Evolutionary conservation across 1,284 basidiomycete species (phyloP).

Genomic region (Erythrobasidium hasegawianum): DNA sequence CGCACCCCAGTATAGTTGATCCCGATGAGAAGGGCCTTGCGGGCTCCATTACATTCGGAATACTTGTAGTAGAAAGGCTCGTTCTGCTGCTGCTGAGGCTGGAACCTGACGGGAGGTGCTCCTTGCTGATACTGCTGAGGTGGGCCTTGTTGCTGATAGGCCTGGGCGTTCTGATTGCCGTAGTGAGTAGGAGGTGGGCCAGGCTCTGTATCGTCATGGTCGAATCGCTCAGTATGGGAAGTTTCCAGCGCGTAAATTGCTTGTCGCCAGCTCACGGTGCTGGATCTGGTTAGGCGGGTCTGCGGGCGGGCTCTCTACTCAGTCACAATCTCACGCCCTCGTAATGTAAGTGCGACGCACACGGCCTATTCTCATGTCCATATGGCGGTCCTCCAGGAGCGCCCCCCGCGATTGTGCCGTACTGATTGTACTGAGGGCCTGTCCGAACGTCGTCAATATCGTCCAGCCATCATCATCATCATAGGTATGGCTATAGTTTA

Average conservation of each 20-base stretch:
- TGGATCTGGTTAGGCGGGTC: constrained; percentile 30
- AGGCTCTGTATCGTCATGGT: constrained; percentile 7
- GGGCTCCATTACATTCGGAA: constrained; percentile 44
- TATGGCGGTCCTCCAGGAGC: constrained; percentile 12
- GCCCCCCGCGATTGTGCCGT: constrained; percentile 19
- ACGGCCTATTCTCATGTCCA: constrained; percentile 16
- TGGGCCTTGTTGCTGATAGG: constrained; percentile 27
- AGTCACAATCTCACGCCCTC: too few species aligned
- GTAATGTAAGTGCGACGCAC: constrained; percentile 4
- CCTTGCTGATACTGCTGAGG: constrained; percentile 42
- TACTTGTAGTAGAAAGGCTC: constrained; percentile 39
- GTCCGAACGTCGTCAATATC: not conserved
- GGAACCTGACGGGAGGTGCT: constrained; percentile 36
- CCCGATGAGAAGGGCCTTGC: constrained; percentile 43
- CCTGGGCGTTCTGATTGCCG: constrained; percentile 13
- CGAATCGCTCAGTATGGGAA: not conserved
- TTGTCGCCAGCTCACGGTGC: constrained; percentile 5
- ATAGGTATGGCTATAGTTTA: not conserved
- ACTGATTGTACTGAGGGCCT: constrained; percentile 25
- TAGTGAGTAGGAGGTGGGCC: constrained; percentile 37
- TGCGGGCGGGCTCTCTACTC: too few species aligned
- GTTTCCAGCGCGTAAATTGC: not conserved
- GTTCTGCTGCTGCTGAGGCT: constrained; percentile 33
- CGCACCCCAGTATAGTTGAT: constrained; percentile 34
- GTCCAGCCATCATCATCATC: not conserved